Conservation (phyloP, 1,139 yeast genomes). For the Scheffersomyces illinoinensis region DNA sequence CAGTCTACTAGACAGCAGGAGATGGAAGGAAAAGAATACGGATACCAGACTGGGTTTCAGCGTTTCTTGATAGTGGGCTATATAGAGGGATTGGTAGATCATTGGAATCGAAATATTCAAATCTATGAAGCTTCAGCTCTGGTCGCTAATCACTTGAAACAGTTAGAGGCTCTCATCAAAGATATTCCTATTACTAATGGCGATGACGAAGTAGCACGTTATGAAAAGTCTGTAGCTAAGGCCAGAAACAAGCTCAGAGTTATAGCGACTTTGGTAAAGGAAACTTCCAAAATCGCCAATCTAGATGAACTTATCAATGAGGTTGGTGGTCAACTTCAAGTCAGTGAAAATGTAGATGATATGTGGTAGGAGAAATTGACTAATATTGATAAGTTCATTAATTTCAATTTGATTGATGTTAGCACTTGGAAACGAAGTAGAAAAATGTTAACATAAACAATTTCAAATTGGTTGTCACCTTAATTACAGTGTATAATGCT, state of each 20-base stretch:
- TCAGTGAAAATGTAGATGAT: conserved; percentile 42
- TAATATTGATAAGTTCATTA: no score
- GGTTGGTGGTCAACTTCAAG: conserved; percentile 41
- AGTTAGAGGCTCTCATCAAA: conserved; percentile 23
- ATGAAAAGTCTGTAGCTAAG: conserved; percentile 44
- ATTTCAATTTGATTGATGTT: not conserved
- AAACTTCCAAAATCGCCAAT: conserved; percentile 31
- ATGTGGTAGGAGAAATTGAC: conserved; percentile 36
- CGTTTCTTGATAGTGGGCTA: conserved; percentile 66
- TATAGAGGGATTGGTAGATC: conserved; percentile 52
- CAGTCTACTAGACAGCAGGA: conserved; percentile 43
- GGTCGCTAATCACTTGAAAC: conserved; percentile 29
- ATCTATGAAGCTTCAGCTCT: conserved; percentile 17
- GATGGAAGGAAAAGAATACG: conserved; percentile 74
- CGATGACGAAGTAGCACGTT: conserved; percentile 48
- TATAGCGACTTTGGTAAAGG: conserved; percentile 37
- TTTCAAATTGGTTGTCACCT: not conserved
- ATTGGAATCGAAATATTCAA: conserved; percentile 28
- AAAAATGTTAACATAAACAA: not conserved
- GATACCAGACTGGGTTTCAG: conserved; percentile 78
- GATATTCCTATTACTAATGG: conserved; percentile 32
- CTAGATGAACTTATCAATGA: conserved; percentile 35
- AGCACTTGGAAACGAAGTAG: not conserved
- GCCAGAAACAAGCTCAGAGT: conserved; percentile 56
- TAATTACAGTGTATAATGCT: not conserved